Conservation (phyloP, 2,329 filamentous ascomycete species). For the Tympanopsis confertula region DNA sequence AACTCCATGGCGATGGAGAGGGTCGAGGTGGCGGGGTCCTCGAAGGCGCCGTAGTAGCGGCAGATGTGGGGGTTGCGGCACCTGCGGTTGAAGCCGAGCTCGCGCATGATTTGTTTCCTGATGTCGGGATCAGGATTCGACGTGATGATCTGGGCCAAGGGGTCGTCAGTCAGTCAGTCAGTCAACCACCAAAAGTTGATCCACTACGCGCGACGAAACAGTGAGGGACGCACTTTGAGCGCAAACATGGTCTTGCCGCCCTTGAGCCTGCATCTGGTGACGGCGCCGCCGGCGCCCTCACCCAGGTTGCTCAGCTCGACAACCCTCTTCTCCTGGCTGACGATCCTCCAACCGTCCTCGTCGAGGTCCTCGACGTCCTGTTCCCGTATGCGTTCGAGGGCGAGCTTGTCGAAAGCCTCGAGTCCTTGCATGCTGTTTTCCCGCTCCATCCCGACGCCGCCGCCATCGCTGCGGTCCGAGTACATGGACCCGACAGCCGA, state of each 20-base stretch:
- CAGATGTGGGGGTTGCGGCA: conserved; percentile 94
- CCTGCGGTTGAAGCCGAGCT: conserved; percentile 94
- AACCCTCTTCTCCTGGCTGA: conserved; percentile 78
- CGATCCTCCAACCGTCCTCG: conserved; percentile 88
- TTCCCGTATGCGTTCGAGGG: conserved; percentile 68
- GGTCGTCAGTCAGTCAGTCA: conserved; percentile 1
- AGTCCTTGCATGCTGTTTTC: conserved; percentile 71
- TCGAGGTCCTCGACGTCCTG: conserved; percentile 90
- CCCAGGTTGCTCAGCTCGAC: conserved; percentile 79
- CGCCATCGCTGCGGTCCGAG: conserved; percentile 68
- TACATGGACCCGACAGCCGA: conserved; percentile 80
- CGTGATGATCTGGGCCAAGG: conserved; percentile 67
- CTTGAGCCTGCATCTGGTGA: conserved; percentile 80
- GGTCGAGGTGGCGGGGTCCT: conserved; percentile 87
- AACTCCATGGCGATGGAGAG: conserved; percentile 99
- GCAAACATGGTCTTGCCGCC: conserved; percentile 92
- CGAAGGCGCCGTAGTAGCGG: conserved; percentile 92
- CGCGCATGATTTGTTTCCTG: conserved; percentile 94
- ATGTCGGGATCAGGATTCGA: conserved; percentile 96
- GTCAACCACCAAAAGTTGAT: conserved; percentile 2
- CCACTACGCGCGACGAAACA: not conserved
- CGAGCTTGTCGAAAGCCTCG: conserved; percentile 69
- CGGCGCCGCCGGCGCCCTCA: conserved; percentile 89
- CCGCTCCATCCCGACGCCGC: conserved; percentile 62
- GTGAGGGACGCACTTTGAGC: conserved; percentile 58